Evolutionary conservation across 768 basidiomycete species (phyloP), one percentile per base, ranked within the genome.

Genomic region (Lactifluus piperatus): DNA sequence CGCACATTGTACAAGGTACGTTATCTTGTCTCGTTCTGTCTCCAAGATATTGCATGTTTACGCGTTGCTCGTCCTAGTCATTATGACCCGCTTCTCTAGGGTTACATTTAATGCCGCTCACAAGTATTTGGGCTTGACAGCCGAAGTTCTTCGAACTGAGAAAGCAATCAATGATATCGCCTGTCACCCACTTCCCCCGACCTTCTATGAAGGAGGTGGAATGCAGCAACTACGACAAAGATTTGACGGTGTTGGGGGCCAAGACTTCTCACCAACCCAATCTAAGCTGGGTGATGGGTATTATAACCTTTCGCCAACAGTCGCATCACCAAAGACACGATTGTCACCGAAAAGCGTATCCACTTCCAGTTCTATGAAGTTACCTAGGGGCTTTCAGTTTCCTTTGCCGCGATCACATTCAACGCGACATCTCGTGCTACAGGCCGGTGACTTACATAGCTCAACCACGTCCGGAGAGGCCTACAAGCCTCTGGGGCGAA

Each of bases 61-160:
- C 37, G 37, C n/a, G 41, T 48, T 46, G 6, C 47, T 20, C n/a
- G n/a, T 9, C 57, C 34, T 53, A 66, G 94, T 97, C 34, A 97
- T 99, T 61, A 74, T 99, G 60, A 97, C 97, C 4, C 82, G 97
- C 2, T 95, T 99, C 69, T 93, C 94, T 22, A 84, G 97, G 26
- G 97, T 98, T 11, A 99, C 97, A 0, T 97, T 99, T 76, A 91
- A 88, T 68, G 97, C 95, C 10, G 94, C 97, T 0, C 97, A 98
- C 71, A 88, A 88, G 67, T 99, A 97, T 70, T 82, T 99, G 6
- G 97, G 97, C 6, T 70, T 99, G 54, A 99, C 97, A 0, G 84
- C 86, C 18, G 97, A 99, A 71, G 91, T 98, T 5, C 84, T 99
- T 36, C 84, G 93, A 34, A 95, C 97, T 2, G 97, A 99, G 73